These are phyloP conservation scores for Dunaliella salina DNA, from an alignment of 163 green algal species.

Conservation along the genomic window DNA sequence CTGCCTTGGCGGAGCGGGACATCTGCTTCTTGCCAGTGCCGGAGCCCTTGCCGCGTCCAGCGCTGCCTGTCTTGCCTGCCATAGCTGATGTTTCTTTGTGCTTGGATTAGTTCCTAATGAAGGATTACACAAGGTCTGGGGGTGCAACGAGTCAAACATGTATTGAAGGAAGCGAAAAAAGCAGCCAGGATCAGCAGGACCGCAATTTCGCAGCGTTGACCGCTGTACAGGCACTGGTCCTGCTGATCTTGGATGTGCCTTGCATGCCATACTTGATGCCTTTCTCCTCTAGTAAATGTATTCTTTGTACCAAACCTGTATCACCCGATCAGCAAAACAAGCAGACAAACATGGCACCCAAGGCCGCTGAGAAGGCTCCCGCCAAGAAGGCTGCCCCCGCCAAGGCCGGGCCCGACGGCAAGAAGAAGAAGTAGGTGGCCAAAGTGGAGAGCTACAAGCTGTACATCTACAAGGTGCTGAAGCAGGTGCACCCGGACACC, in stretches of 20 bases:
- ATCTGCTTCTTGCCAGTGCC: constrained; percentile 76
- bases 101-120: no score
- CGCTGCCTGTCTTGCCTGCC: constrained; percentile 3
- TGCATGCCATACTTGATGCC: no score
- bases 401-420: constrained; percentile 21
- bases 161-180: no score
- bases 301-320: no score
- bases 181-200: no score
- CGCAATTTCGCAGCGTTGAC: no score
- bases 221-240: no score
- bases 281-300: no score
- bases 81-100: not conserved
- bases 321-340: constrained; percentile 12
- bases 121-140: no score
- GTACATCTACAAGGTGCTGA: constrained; percentile 58
- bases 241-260: no score
- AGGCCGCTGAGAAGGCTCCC: constrained; percentile 24
- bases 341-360: constrained; percentile 57
- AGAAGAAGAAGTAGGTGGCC: constrained; percentile 45
- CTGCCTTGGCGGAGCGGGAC: constrained; percentile 82
- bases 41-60: constrained; percentile 35
- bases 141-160: no score
- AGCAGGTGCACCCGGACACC: constrained; percentile 68
- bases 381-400: constrained; percentile 36
- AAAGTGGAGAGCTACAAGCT: constrained; percentile 72